These are phyloP conservation scores for Globisporangium takayamanum DNA, from an alignment of 352 stramenopile species.

Conservation along the genomic window DNA sequence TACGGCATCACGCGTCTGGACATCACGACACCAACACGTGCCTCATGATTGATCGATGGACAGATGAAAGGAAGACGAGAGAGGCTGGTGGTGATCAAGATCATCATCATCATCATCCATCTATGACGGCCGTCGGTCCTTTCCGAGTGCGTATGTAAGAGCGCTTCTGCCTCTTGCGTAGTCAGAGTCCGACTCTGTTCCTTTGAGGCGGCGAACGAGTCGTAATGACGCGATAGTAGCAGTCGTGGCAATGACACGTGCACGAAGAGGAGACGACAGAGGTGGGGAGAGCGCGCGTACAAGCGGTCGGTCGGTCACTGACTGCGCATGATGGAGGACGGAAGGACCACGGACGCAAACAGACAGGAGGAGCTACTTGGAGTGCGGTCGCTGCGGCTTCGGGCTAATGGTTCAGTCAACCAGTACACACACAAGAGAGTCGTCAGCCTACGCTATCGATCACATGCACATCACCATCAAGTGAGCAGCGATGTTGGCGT, in stretches of 20 bases:
- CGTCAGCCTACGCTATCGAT: neutral
- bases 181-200: no score
- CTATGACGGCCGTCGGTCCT: constrained; percentile 1
- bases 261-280: neutral
- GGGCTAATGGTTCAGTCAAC: constrained; percentile 8
- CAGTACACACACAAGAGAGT: neutral
- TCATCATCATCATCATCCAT: neutral
- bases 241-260: neutral
- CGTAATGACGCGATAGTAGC: no score
- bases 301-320: neutral
- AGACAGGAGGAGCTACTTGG: constrained; percentile 12
- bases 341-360: constrained; percentile 7
- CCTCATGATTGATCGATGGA: neutral
- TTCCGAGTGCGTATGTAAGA: neutral
- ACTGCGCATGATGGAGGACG: neutral
- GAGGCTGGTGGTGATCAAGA: neutral
- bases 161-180: neutral
- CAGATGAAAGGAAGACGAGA: neutral
- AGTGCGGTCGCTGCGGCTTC: constrained; percentile 19
- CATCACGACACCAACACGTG: neutral
- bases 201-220: neutral
- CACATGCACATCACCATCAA: neutral
- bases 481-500: neutral
- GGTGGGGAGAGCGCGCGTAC: neutral
- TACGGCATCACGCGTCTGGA: no score